A percentile compares a stretch with the other conserved stretches of the same genome.
Evolutionary conservation across 169 alveolate species (phyloP).

Genomic region (Eimeria falciformis): DNA sequence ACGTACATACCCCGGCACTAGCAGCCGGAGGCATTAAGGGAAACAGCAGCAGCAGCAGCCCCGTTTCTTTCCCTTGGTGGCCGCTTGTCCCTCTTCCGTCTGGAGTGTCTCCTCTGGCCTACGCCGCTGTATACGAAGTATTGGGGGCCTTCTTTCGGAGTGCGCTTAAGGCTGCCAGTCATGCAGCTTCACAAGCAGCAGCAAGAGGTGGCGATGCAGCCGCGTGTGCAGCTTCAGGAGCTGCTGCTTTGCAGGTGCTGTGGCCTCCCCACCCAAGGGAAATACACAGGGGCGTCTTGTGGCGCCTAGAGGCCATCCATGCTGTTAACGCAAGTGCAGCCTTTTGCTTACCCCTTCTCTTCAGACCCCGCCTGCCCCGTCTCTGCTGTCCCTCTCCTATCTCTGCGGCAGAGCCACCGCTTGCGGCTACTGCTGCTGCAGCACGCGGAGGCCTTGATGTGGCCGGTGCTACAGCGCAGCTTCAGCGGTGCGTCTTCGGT

Average conservation of each 20-base stretch:
- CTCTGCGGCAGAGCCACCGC: constrained; percentile 1
- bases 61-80: constrained; percentile 13
- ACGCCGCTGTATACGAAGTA: constrained; percentile 12
- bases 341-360: constrained; percentile 9
- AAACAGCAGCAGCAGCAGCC: background rate
- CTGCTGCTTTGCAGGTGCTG: constrained; percentile 12
- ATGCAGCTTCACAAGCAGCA: constrained; percentile 28
- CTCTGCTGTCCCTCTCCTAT: constrained; percentile 18
- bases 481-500: constrained; percentile 24
- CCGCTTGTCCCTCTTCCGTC: background rate
- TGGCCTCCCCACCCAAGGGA: constrained; percentile 60
- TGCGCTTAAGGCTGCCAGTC: constrained; percentile 31
- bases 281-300: constrained; percentile 22
- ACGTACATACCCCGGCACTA: background rate
- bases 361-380: constrained; percentile 40
- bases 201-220: background rate
- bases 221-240: background rate
- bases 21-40: background rate
- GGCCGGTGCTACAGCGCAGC: background rate
- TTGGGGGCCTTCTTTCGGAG: constrained; percentile 31
- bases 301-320: constrained; percentile 28
- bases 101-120: constrained; percentile 19
- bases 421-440: background rate
- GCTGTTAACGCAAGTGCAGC: background rate
- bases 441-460: background rate